These are phyloP conservation scores for Starmerella scarabaei DNA, from an alignment of 805 yeast species.

Conservation along the genomic window DNA sequence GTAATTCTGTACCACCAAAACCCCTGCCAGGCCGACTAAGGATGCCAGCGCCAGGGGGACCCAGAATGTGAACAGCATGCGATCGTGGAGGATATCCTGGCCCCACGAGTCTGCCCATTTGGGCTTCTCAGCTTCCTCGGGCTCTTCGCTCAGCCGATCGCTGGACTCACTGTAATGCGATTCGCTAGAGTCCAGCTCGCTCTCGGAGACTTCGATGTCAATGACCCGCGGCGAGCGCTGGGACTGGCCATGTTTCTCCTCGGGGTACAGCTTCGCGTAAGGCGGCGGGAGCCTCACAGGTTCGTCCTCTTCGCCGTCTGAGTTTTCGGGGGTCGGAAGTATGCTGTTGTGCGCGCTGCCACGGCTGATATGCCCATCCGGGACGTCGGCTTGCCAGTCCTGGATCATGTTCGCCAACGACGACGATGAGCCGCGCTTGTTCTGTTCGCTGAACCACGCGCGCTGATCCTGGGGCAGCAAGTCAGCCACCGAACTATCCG, in stretches of 20 bases:
- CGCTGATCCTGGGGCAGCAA: conserved; percentile 23
- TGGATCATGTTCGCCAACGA: conserved; percentile 15
- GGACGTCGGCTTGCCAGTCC: conserved; percentile 7
- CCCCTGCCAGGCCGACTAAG: conserved; percentile 6
- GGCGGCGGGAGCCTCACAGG: conserved; percentile 14
- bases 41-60: conserved; percentile 49
- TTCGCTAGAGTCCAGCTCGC: neutral
- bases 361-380: neutral
- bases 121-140: conserved; percentile 13
- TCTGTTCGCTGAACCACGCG: conserved; percentile 19
- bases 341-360: neutral
- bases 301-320: neutral
- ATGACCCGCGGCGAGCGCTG: conserved; percentile 2
- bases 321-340: neutral
- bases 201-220: conserved; percentile 8
- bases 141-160: conserved; percentile 18
- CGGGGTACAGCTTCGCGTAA: conserved; percentile 12
- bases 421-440: conserved; percentile 20
- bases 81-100: conserved; percentile 50
- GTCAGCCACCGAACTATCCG: conserved; percentile 23
- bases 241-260: conserved; percentile 17
- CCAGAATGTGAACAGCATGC: conserved; percentile 84
- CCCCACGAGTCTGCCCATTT: neutral
- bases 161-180: too few species aligned
- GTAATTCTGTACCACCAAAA: conserved; percentile 11